phyloP scores from a whole-genome alignment of 257 asterid species.

The Penstemon davidsonii region DNA sequence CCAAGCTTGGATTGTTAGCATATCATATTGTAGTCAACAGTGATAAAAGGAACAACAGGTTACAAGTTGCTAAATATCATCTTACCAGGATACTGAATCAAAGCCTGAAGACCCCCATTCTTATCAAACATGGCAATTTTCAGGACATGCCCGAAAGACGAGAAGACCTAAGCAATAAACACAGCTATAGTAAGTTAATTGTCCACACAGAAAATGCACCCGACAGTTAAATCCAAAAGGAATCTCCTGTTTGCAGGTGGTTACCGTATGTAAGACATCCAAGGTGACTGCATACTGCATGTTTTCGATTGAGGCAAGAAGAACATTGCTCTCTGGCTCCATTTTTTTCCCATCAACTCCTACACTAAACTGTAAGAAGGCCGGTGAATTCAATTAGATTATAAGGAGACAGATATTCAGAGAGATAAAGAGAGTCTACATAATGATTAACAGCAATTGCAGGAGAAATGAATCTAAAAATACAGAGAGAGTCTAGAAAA shows the following conservation, averaged over 20 bases:
- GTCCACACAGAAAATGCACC: conserved; percentile 1
- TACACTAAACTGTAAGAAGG: conserved; percentile 59
- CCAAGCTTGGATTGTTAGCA: background rate
- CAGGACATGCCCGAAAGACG: conserved; percentile 77
- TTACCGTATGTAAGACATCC: conserved; percentile 84
- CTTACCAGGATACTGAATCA: conserved; percentile 87
- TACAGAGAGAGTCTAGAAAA: background rate
- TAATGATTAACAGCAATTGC: conserved; percentile 10
- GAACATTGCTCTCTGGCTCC: conserved; percentile 96
- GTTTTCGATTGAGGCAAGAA: conserved; percentile 96
- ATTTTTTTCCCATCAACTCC: conserved; percentile 85
- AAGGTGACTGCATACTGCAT: conserved; percentile 97
- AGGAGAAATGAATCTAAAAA: background rate
- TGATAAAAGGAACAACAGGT: conserved; percentile 15
- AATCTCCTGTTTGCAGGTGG: conserved; percentile 26
- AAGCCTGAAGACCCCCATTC: conserved; percentile 87
- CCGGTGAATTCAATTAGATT: conserved; percentile 24
- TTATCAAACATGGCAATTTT: conserved; percentile 95
- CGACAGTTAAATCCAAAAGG: conserved; percentile 19
- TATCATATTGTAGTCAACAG: background rate
- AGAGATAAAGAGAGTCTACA: background rate
- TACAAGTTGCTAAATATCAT: conserved; percentile 14
- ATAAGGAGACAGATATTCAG: background rate
- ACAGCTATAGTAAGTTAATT: conserved; percentile 11
- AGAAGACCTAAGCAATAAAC: conserved; percentile 56